Evolutionary conservation across 2,329 filamentous ascomycete species (phyloP), one percentile per base, ranked within the genome.

Genomic region (Colletotrichum chlorophyti): DNA sequence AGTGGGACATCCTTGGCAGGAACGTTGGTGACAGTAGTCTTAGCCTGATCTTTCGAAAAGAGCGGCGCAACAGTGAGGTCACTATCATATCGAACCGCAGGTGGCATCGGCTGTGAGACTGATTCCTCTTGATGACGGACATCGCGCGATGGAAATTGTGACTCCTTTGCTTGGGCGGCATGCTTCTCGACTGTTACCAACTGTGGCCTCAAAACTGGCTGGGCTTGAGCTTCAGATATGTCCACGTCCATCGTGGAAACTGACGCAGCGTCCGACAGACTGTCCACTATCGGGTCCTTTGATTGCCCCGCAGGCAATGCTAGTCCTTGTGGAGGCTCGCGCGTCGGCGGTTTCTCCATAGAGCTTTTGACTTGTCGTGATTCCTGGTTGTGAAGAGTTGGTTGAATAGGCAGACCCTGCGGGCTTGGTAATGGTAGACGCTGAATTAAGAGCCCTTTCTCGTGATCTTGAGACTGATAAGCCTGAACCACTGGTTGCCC

Each of bases 181-280:
- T 40, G 34, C 14, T 26, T 61, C 12, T 61, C 50, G 4, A 63
- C 50, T 3, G 40, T 60, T 2, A 66, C 54, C 27, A 68, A 31
- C 11, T 64, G 63, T 1, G 64, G 61, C 37, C 55, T 65, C 19
- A 68, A 24, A 2, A 66, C 57, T 3, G 63, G 66, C 19, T 65
- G 65, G 2, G 51, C 60, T 14, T 65, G 60, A 1, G 61, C 65
- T 29, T 67, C 66, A 1, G 58, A 57, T 8, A 67, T 59, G 23
- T 68, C 64, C 45, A 65, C 60, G 23, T 68, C 64, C 45, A 65
- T 60, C 1, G 63, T 66, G 1, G 65, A 67, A 4, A 65, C 45
- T 1, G 65, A 67, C 12, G 61, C 65, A 21, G 50, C 52, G 49
- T 67, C 58, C 6, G 58, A 60, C 14, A 47, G 15, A 34, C 42